Percentiles rank a stretch among this genome's conserved stretches.
phyloP scores from a whole-genome alignment of 768 basidiomycete genomes.

The Boletus coccyginus region DNA sequence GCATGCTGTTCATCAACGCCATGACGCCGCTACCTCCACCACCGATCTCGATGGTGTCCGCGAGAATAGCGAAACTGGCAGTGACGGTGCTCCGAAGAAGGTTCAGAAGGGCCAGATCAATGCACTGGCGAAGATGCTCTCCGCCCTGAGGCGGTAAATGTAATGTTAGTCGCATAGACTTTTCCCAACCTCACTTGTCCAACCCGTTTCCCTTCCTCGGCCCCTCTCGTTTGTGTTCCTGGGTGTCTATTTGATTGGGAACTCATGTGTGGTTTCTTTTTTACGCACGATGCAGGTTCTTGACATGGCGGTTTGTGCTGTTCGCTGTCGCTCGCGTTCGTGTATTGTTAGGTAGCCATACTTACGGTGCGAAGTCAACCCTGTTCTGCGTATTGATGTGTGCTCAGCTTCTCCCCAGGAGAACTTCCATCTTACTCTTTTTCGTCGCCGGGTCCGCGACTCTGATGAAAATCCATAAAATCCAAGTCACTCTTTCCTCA shows the following conservation, averaged over 20 bases:
- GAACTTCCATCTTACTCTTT: background rate
- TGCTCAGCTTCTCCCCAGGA: slow-evolving; percentile 22
- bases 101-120: slow-evolving; percentile 90
- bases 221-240: background rate
- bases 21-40: slow-evolving; percentile 72
- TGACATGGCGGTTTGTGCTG: slow-evolving; percentile 25
- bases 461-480: slow-evolving; percentile 23
- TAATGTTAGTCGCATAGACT: slow-evolving; percentile 27
- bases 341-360: slow-evolving; percentile 57
- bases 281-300: slow-evolving; percentile 32
- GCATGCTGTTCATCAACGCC: slow-evolving; percentile 45
- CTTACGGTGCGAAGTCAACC: slow-evolving; percentile 39
- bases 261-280: slow-evolving; percentile 19
- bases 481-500: slow-evolving; percentile 21
- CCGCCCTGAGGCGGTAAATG: slow-evolving; percentile 63
- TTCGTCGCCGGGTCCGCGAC: slow-evolving; percentile 25
- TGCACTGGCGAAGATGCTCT: slow-evolving; percentile 89
- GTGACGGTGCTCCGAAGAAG: slow-evolving; percentile 59
- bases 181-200: slow-evolving; percentile 4
- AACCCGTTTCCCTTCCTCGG: background rate
- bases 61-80: slow-evolving; percentile 18
- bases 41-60: slow-evolving; percentile 55
- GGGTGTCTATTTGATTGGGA: slow-evolving; percentile 11
- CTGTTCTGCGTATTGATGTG: slow-evolving; percentile 20
- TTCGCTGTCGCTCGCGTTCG: slow-evolving; percentile 36